Evolutionary conservation across 768 basidiomycete species (phyloP).

Genomic region (Lentinula detonsa): DNA sequence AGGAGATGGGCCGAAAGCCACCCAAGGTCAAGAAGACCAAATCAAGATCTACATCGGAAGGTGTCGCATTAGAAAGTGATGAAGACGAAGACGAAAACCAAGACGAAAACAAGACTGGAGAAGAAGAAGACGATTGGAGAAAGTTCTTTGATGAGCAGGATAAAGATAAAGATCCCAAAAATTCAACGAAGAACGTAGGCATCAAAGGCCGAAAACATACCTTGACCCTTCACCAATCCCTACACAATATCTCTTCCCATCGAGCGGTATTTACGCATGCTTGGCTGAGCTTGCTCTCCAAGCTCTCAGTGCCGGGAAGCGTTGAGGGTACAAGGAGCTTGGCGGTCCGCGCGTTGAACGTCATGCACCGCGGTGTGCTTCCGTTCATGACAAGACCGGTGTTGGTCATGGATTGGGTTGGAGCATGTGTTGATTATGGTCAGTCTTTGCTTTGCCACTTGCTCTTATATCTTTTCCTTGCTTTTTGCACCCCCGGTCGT

Average conservation of each 20-base stretch:
- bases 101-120: slow-evolving; percentile 23
- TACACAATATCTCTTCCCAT: slow-evolving; percentile 75
- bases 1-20: slow-evolving; percentile 56
- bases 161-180: slow-evolving; percentile 17
- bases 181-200: slow-evolving; percentile 21
- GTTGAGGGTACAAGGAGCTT: slow-evolving; percentile 30
- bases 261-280: slow-evolving; percentile 72
- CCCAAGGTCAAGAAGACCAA: slow-evolving; percentile 33
- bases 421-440: slow-evolving; percentile 79
- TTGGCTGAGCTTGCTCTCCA: slow-evolving; percentile 73
- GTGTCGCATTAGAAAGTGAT: slow-evolving; percentile 21
- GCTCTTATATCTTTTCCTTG: no score
- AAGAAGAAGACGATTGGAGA: slow-evolving; percentile 65
- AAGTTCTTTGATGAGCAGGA: slow-evolving; percentile 75
- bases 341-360: slow-evolving; percentile 56
- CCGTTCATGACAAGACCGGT: slow-evolving; percentile 77
- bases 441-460: slow-evolving; percentile 14
- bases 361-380: slow-evolving; percentile 80
- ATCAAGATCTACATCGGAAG: slow-evolving; percentile 2
- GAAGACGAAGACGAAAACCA: slow-evolving; percentile 29
- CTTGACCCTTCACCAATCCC: slow-evolving; percentile 68
- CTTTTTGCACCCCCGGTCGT: no score
- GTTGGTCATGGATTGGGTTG: slow-evolving; percentile 90
- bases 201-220: slow-evolving; percentile 48
- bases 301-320: slow-evolving; percentile 35